These are phyloP conservation scores for Fusarium nanum DNA, from an alignment of 2,329 filamentous ascomycete species.

Conservation along the genomic window DNA sequence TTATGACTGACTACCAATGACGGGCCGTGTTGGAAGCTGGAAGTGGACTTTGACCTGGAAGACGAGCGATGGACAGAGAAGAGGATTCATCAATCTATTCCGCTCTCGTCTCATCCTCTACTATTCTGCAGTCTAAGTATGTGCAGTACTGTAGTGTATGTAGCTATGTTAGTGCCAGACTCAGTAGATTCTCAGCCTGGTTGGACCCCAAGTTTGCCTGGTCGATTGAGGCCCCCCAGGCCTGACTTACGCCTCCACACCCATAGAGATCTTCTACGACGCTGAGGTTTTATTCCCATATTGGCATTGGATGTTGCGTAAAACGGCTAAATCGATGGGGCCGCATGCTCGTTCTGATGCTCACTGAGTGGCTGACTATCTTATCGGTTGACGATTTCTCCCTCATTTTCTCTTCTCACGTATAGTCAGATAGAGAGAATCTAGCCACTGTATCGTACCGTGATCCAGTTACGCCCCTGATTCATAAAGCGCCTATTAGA, in stretches of 20 bases:
- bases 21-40: constrained; percentile 5
- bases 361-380: constrained; percentile 29
- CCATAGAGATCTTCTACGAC: constrained; percentile 37
- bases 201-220: constrained; percentile 37
- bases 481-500: constrained; percentile 16
- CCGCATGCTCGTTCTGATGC: constrained; percentile 25
- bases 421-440: neutral
- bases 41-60: constrained; percentile 9
- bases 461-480: constrained; percentile 22
- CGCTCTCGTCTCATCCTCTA: constrained; percentile 11
- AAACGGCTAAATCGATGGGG: constrained; percentile 29
- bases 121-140: constrained; percentile 1
- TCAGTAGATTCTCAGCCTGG: constrained; percentile 27
- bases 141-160: neutral
- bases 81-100: constrained; percentile 17
- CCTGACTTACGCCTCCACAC: constrained; percentile 48
- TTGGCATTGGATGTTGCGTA: constrained; percentile 23
- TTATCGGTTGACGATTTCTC: constrained; percentile 8
- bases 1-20: constrained; percentile 35
- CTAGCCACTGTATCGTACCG: neutral
- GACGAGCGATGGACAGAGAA: constrained; percentile 22
- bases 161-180: constrained; percentile 1
- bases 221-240: constrained; percentile 44
- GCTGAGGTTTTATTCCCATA: constrained; percentile 30
- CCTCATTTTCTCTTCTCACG: constrained; percentile 18